These are phyloP conservation scores for Stagonosporopsis cucurbitacearum DNA, from an alignment of 2,329 filamentous ascomycete genomes.

Conservation along the genomic window DNA sequence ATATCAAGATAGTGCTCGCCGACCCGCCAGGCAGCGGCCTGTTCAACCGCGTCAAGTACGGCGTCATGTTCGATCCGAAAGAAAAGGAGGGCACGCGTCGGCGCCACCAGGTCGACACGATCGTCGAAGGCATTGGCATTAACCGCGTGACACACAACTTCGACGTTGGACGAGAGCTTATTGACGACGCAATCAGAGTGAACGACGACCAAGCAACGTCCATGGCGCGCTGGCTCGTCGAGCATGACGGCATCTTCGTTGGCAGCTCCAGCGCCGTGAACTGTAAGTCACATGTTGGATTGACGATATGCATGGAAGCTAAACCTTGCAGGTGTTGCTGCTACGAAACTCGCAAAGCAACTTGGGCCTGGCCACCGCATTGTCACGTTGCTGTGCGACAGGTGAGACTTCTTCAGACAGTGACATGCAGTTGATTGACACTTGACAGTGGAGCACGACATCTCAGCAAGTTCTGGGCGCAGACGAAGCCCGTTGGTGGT, in stretches of 20 bases:
- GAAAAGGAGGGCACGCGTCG: constrained; percentile 91
- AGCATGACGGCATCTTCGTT: constrained; percentile 92
- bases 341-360: constrained; percentile 70
- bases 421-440: constrained; percentile 14
- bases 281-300: constrained; percentile 59
- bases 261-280: constrained; percentile 98
- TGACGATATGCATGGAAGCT: constrained; percentile 15
- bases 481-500: constrained; percentile 69
- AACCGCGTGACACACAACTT: constrained; percentile 96
- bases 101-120: constrained; percentile 89
- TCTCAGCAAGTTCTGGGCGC: constrained; percentile 84
- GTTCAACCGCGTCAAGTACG: constrained; percentile 89
- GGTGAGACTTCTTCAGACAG: constrained; percentile 27
- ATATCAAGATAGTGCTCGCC: constrained; percentile 77
- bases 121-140: constrained; percentile 95
- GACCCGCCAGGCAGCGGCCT: constrained; percentile 94
- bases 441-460: constrained; percentile 69
- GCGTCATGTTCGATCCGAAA: constrained; percentile 91
- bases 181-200: constrained; percentile 90
- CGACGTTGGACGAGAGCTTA: constrained; percentile 80
- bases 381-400: constrained; percentile 84
- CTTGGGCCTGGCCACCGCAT: constrained; percentile 68
- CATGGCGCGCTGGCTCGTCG: constrained; percentile 97
- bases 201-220: constrained; percentile 85
- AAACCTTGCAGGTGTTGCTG: constrained; percentile 63